A percentile compares a stretch with the other conserved stretches of the same genome.
Conservation (phyloP, 2,329 filamentous ascomycete genomes). For the Zelopaecilomyces penicillatus region DNA sequence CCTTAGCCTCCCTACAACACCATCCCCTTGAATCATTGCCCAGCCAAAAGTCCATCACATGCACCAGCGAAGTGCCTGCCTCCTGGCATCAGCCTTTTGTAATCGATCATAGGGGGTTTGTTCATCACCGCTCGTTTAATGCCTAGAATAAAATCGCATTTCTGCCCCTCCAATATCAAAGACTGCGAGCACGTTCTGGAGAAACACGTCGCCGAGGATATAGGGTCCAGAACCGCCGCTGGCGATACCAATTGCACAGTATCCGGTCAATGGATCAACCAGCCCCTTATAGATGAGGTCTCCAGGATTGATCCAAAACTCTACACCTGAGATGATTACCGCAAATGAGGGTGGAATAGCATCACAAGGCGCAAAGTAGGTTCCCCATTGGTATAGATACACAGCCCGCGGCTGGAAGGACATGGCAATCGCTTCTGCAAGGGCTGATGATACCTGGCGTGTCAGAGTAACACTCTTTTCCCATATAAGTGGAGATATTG, state of each 20-base stretch:
- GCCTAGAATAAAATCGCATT: conserved; percentile 34
- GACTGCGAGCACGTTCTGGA: conserved; percentile 42
- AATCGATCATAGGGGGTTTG: neutral
- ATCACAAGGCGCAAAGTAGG: conserved; percentile 42
- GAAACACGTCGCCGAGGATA: conserved; percentile 41
- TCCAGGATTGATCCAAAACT: conserved; percentile 39
- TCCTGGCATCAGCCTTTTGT: no score
- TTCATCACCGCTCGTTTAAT: neutral
- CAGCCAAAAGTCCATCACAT: no score
- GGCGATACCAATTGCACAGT: conserved; percentile 40
- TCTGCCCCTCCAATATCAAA: conserved; percentile 39
- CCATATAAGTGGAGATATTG: neutral
- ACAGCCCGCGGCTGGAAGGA: conserved; percentile 38
- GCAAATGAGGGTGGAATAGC: conserved; percentile 37
- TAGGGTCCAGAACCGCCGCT: conserved; percentile 38
- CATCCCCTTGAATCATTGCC: no score
- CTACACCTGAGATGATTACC: conserved; percentile 33
- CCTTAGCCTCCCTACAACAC: no score
- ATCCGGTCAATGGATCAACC: conserved; percentile 35
- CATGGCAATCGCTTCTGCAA: conserved; percentile 39
- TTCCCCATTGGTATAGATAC: conserved; percentile 38
- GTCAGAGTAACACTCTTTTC: no score
- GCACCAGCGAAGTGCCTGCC: no score
- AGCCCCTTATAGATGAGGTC: conserved; percentile 39
- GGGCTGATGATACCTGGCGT: conserved; percentile 18